Base-by-base conservation (phyloP, 352 stramenopile genomes). In the Albugo candida region DNA sequence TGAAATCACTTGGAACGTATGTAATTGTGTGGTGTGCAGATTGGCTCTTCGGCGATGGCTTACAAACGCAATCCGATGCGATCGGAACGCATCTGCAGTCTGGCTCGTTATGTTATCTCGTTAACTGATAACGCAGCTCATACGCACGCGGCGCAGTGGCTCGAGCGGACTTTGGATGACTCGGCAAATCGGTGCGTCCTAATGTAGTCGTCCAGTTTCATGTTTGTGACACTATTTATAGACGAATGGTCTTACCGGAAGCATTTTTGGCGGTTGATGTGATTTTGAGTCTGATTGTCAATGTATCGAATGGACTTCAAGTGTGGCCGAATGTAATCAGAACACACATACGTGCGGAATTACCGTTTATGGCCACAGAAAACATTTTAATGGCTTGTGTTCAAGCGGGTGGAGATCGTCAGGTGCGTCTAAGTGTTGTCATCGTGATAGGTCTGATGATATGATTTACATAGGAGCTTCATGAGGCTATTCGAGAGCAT, bases 51-150 rank as follows among this genome's bases (percentile, higher is more conserved):
- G 35, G 95, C 95, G 42, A 99, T 99, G 95, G 94, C 95, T 0
- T 99, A 99, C 86, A 99, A 99, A 74, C 87, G 95, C 52, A 98
- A 98, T 74, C 95, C 94, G 42, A 99, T 99, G 95, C 84, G 95
- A 41, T 97, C 73, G 45, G 95, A 99, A 65, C 84, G 95, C 54
- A 95, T 97, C 45, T 98, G 94, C 65, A 97, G 87, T 60, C 63
- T 99, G 14, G 83, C 92, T 39, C 79, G 95, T 57, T 98, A 98
- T 66, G 84, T 99, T 36, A 98, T 99, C 63, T 94, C 81, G 48
- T 75, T 99, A n/a, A 96, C 94, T 21, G 73, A 92, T 62, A 95
- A 94, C 53, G 92, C 82, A 13, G 93, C 93, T 13, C 88, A 98
- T 66, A 99, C 95, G 31, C 87, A 97, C 67, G 86, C 93, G 6